Conservation (phyloP, 2,329 filamentous ascomycete genomes). For the Talaromyces sp. region DNA sequence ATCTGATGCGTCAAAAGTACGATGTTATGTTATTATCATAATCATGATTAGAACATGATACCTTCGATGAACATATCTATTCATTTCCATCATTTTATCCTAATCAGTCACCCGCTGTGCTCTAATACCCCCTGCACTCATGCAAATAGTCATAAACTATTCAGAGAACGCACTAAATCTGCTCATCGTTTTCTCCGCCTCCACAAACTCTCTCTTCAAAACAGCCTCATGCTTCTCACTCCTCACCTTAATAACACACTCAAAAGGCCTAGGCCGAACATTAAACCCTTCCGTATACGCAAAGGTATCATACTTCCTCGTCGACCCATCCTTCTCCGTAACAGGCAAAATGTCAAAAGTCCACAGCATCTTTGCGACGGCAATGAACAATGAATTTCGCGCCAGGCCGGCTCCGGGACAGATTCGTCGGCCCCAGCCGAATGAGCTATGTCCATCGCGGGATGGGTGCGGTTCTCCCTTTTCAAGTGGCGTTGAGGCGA, state of each 20-base stretch:
- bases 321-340: slow-evolving; percentile 20
- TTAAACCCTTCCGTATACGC: slow-evolving; percentile 24
- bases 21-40: not conserved
- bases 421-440: slow-evolving; percentile 49
- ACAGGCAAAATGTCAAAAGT: slow-evolving; percentile 23
- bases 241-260: slow-evolving; percentile 19
- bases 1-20: not conserved
- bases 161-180: slow-evolving; percentile 12
- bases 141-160: not conserved
- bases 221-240: slow-evolving; percentile 15
- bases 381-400: slow-evolving; percentile 46
- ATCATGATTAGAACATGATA: not conserved
- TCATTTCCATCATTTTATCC: not conserved
- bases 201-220: slow-evolving; percentile 15
- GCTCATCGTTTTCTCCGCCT: slow-evolving; percentile 8
- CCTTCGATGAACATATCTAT: not conserved
- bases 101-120: not conserved
- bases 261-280: slow-evolving; percentile 20
- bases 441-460: slow-evolving; percentile 48
- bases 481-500: not conserved
- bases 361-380: slow-evolving; percentile 22
- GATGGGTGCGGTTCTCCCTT: slow-evolving; percentile 21
- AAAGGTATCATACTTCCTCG: slow-evolving; percentile 21
- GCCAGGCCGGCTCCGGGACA: slow-evolving; percentile 53
- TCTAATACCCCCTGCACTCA: not conserved